phyloP scores from a whole-genome alignment of 352 stramenopile genomes.

The Phytophthora fragariaefolia region DNA sequence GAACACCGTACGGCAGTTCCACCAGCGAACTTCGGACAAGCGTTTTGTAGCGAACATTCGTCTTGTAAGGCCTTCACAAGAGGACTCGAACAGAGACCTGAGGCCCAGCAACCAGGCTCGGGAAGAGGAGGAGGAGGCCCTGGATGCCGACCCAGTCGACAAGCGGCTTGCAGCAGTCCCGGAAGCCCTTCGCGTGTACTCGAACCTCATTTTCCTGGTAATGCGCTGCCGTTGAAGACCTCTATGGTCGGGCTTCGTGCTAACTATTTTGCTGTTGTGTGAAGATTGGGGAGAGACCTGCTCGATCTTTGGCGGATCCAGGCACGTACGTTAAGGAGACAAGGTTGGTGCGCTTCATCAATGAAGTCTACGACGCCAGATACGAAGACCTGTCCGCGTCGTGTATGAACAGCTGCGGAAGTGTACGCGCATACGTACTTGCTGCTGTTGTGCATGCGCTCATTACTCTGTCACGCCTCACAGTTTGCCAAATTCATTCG shows the following conservation, averaged over 20 bases:
- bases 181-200: conserved; percentile 34
- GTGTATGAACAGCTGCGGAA: conserved; percentile 22
- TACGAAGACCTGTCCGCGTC: conserved; percentile 40
- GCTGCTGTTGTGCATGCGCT: not conserved
- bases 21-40: conserved; percentile 52
- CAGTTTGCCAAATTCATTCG: conserved; percentile 59
- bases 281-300: conserved; percentile 28
- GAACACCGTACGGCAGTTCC: conserved; percentile 45
- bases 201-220: conserved; percentile 51
- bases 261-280: not conserved
- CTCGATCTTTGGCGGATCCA: not conserved
- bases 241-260: not conserved
- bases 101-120: conserved; percentile 1
- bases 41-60: conserved; percentile 68
- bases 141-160: conserved; percentile 14
- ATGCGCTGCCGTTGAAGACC: not conserved
- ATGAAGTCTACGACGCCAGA: conserved; percentile 76
- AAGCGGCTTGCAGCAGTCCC: conserved; percentile 27
- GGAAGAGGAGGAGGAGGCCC: conserved; percentile 7
- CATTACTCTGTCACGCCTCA: not conserved
- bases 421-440: conserved; percentile 8
- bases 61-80: conserved; percentile 19
- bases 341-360: conserved; percentile 59
- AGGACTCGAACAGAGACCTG: not conserved
- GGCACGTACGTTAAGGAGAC: conserved; percentile 52